Base-by-base conservation (phyloP, 495 filamentous ascomycete genomes). In the Sphaerosporella brunnea region DNA sequence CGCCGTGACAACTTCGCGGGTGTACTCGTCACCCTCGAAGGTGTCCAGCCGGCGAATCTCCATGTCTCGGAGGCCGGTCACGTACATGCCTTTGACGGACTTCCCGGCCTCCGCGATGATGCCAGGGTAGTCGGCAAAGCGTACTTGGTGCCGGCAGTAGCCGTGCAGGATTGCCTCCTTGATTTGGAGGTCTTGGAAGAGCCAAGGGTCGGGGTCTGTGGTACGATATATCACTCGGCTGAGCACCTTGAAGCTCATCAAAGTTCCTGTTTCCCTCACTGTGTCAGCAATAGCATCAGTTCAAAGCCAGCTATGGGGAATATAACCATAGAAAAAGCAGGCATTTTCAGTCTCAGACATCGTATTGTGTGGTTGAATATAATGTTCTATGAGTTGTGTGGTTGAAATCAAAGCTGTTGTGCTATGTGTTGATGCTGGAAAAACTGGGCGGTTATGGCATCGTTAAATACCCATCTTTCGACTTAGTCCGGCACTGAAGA, bases 1-100 rank as follows among this genome's bases (percentile, higher is more conserved):
- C 20, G 78, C 78, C 4, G 62, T 68, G 4, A 95, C 82, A 9
- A 54, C 65, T 16, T 61, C 56, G 28, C 83, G 72, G 20, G 68
- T 60, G 58, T 96, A 97, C 56, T 84, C 70, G 0, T 42, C 37
- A 0, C 90, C 90, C 61, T 97, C 90, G 53, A 93, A 97, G 7
- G 64, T 58, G 53, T 96, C 86, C 1, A 97, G 70, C 4, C 82
- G 74, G 53, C 69, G 64, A 23, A 94, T 64, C 56, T 95, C 84
- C 0, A 70, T 75, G 10, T 76, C 71, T 1, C 82, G 90, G 21
- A 97, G 65, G 2, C 88, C 88, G 0, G 73, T 76, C 2, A 86
- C 84, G 35, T 75, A 74, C 21, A 75, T 80, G 7, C 90, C 90
- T n/a, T 79, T 71, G 9, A 95, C 87, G n/a, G 66, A 49, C 47